These are phyloP conservation scores for Pseudocercospora macadamiae DNA, from an alignment of 2,329 filamentous ascomycete genomes.

Conservation along the genomic window DNA sequence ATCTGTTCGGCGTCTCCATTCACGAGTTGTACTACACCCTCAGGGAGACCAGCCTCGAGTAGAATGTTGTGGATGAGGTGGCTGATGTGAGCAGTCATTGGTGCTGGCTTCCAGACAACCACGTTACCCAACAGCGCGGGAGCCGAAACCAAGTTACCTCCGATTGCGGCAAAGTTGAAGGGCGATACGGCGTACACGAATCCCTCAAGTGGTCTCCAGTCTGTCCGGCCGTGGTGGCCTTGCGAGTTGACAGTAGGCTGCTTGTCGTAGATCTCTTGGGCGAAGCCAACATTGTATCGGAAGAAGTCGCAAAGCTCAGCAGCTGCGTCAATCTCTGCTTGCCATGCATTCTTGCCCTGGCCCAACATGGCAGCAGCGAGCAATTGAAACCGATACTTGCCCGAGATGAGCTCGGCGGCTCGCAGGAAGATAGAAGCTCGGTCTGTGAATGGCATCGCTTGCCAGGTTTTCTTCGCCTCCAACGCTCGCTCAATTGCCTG, in stretches of 20 bases:
- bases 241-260: slow-evolving; percentile 81
- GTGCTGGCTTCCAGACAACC: slow-evolving; percentile 92
- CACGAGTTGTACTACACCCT: slow-evolving; percentile 87
- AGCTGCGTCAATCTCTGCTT: slow-evolving; percentile 93
- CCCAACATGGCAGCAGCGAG: slow-evolving; percentile 95
- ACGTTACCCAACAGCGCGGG: slow-evolving; percentile 91
- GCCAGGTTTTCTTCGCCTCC: slow-evolving; percentile 83
- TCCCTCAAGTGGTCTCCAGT: slow-evolving; percentile 86
- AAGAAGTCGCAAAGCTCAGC: slow-evolving; percentile 91
- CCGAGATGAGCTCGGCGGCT: slow-evolving; percentile 84
- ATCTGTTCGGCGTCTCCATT: slow-evolving; percentile 83
- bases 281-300: slow-evolving; percentile 86
- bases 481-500: slow-evolving; percentile 81
- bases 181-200: slow-evolving; percentile 93
- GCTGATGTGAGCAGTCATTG: slow-evolving; percentile 80
- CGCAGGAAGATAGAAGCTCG: slow-evolving; percentile 91
- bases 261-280: slow-evolving; percentile 82
- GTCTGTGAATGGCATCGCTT: slow-evolving; percentile 84
- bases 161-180: slow-evolving; percentile 97
- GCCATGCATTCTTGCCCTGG: slow-evolving; percentile 97
- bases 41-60: slow-evolving; percentile 85
- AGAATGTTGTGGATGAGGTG: slow-evolving; percentile 88
- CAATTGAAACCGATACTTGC: slow-evolving; percentile 92
- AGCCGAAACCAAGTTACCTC: slow-evolving; percentile 77
- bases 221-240: slow-evolving; percentile 87